Evolutionary conservation across 148 eudicot species (phyloP).

Genomic region (Rhododendron mucronatum): DNA sequence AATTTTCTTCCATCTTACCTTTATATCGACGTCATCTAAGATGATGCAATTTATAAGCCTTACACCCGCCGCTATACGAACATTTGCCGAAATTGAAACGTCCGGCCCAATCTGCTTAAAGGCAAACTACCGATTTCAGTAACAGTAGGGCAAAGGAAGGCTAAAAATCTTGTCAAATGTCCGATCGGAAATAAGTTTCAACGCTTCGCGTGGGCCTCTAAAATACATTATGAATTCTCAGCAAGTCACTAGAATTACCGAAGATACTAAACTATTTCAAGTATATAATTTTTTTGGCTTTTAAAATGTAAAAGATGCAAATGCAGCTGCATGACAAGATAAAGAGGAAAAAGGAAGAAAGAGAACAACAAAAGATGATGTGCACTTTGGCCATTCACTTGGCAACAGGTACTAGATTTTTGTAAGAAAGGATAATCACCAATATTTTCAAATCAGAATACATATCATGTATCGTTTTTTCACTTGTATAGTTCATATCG

Average conservation of each 20-base stretch:
- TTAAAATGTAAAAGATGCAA: not conserved
- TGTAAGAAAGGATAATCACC: not conserved
- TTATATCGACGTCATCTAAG: slow-evolving; percentile 69
- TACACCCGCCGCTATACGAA: slow-evolving; percentile 65
- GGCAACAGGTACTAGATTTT: not conserved
- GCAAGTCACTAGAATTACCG: not conserved
- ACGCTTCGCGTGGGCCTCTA: not conserved
- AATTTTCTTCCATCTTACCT: slow-evolving; percentile 29
- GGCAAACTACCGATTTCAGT: not conserved
- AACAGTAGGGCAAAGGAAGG: not conserved
- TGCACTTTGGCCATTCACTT: not conserved
- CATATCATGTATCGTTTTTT: too few species aligned
- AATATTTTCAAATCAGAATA: too few species aligned
- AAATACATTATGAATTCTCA: not conserved
- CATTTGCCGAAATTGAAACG: slow-evolving; percentile 70
- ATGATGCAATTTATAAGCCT: slow-evolving; percentile 58
- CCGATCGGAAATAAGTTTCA: not conserved
- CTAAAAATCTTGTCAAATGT: not conserved
- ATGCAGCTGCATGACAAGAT: not conserved
- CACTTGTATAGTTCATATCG: too few species aligned
- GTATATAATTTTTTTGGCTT: not conserved
- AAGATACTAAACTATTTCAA: not conserved
- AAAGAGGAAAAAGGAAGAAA: not conserved
- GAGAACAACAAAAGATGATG: not conserved
- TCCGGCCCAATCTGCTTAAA: slow-evolving; percentile 66